Evolutionary conservation across 2,329 filamentous ascomycete species (phyloP).

Genomic region (Davidsoniella neocaledoniae): DNA sequence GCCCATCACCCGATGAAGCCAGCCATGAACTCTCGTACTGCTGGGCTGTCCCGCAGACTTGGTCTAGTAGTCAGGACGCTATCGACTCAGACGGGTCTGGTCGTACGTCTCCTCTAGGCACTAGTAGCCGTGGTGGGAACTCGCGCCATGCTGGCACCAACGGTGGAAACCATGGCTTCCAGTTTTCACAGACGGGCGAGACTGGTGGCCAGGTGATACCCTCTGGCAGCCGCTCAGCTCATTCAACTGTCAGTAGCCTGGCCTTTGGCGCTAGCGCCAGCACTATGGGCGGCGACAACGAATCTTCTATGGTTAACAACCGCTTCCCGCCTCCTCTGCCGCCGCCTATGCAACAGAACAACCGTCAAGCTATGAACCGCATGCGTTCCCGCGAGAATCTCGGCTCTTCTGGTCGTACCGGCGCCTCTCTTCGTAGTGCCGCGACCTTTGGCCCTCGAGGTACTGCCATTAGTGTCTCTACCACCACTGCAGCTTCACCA

Average conservation of each 20-base stretch:
- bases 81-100: conserved; percentile 16
- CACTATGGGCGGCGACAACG: background rate
- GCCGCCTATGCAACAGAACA: background rate
- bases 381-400: conserved; percentile 14
- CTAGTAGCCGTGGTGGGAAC: background rate
- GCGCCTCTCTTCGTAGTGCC: conserved; percentile 12
- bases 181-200: too few species aligned
- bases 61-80: conserved; percentile 19
- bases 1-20: conserved; percentile 20
- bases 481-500: background rate
- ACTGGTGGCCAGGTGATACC: background rate
- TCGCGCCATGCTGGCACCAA: conserved; percentile 12
- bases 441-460: conserved; percentile 9
- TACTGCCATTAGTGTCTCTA: background rate
- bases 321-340: too few species aligned
- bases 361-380: conserved; percentile 1
- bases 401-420: background rate
- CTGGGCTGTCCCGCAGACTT: conserved; percentile 28
- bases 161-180: background rate
- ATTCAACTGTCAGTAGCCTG: conserved; percentile 13
- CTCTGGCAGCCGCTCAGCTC: conserved; percentile 13
- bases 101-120: conserved; percentile 15
- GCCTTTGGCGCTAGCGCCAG: conserved; percentile 7
- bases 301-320: background rate
- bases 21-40: conserved; percentile 36